Evolutionary conservation across 768 basidiomycete species (phyloP).

Genomic region (Collybia mongolica): DNA sequence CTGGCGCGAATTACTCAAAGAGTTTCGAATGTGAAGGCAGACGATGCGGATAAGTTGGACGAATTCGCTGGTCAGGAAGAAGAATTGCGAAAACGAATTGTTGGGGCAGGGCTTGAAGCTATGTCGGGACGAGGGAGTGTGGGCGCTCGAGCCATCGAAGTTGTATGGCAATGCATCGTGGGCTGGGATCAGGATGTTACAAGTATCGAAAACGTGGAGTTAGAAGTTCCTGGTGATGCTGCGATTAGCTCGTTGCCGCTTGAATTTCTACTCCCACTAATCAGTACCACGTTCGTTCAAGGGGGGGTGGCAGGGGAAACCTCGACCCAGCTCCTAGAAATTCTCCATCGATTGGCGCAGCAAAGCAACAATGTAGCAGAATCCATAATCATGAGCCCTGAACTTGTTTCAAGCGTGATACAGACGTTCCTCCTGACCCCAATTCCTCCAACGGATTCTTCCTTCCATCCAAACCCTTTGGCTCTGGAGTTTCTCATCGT

Average conservation of each 20-base stretch:
- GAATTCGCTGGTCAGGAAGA: conserved; percentile 38
- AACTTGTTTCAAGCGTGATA: conserved; percentile 51
- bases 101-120: conserved; percentile 68
- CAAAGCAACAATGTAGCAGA: conserved; percentile 54
- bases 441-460: conserved; percentile 36
- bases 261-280: conserved; percentile 46
- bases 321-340: conserved; percentile 51
- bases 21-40: conserved; percentile 28
- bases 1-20: conserved; percentile 55
- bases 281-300: conserved; percentile 36
- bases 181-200: conserved; percentile 51
- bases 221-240: conserved; percentile 27
- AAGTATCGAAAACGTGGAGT: conserved; percentile 46
- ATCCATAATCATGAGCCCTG: conserved; percentile 47
- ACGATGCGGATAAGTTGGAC: conserved; percentile 32
- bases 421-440: conserved; percentile 57
- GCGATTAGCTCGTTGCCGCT: conserved; percentile 34
- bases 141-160: conserved; percentile 65
- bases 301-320: conserved; percentile 48
- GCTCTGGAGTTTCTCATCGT: conserved; percentile 58
- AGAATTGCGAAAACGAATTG: conserved; percentile 57
- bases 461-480: conserved; percentile 38
- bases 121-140: conserved; percentile 64
- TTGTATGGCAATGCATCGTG: conserved; percentile 73
- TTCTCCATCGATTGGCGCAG: conserved; percentile 61